phyloP scores from a whole-genome alignment of 1,284 basidiomycete genomes.

The Sparassis latifolia region DNA sequence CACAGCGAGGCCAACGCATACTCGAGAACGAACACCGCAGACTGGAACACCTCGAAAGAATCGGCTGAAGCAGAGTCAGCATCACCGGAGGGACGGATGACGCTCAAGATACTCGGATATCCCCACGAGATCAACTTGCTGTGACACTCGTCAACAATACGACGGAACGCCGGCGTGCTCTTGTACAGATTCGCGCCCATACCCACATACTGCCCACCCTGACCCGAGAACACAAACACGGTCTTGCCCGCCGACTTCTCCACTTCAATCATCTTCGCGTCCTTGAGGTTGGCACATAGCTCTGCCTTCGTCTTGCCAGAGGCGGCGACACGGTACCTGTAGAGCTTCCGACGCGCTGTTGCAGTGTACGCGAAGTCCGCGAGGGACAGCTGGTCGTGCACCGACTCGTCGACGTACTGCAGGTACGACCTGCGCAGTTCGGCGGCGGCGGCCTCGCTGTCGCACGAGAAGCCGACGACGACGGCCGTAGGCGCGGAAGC shows the following conservation, averaged over 20 bases:
- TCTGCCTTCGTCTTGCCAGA: slow-evolving; percentile 36
- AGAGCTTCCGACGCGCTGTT: slow-evolving; percentile 55
- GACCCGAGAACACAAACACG: slow-evolving; percentile 66
- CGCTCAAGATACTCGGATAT: slow-evolving; percentile 41
- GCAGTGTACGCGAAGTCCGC: slow-evolving; percentile 55
- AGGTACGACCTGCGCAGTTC: slow-evolving; percentile 41
- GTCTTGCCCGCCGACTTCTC: slow-evolving; percentile 25
- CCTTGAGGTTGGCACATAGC: slow-evolving; percentile 36
- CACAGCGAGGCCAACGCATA: slow-evolving; percentile 55
- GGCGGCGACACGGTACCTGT: slow-evolving; percentile 45
- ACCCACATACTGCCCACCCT: slow-evolving; percentile 58
- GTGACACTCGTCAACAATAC: slow-evolving; percentile 52
- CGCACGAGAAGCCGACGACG: slow-evolving; percentile 57
- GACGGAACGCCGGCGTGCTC: slow-evolving; percentile 37
- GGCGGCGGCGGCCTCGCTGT: slow-evolving; percentile 40
- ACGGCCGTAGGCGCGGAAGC: slow-evolving; percentile 13
- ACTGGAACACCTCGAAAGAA: slow-evolving; percentile 43
- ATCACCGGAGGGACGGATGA: slow-evolving; percentile 30
- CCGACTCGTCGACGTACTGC: slow-evolving; percentile 33
- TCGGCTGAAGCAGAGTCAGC: slow-evolving; percentile 18
- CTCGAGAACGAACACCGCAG: slow-evolving; percentile 52
- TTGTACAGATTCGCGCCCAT: slow-evolving; percentile 56
- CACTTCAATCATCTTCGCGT: slow-evolving; percentile 28
- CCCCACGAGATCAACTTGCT: slow-evolving; percentile 39
- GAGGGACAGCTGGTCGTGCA: slow-evolving; percentile 25